These are phyloP conservation scores for Tylopilus sp. DNA, from an alignment of 768 basidiomycete species.

Conservation along the genomic window DNA sequence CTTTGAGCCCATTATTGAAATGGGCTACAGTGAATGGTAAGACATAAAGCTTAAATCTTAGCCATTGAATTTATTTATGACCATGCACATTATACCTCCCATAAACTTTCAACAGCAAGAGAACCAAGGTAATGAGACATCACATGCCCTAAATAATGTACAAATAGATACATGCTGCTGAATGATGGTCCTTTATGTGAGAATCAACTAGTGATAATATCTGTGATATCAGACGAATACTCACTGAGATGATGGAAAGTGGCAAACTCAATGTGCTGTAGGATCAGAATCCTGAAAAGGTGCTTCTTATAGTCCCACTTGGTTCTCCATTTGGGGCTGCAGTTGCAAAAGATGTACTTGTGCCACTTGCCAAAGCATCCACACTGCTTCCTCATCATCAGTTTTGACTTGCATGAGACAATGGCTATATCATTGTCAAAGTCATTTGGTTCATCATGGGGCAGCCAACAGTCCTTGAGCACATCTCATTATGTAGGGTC, in stretches of 20 bases:
- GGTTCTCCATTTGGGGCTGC: background rate
- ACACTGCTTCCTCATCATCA: background rate
- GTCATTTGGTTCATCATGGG: background rate
- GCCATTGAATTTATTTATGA: background rate
- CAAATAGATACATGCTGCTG: background rate
- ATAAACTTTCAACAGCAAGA: background rate
- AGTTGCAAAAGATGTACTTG: background rate
- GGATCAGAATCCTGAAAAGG: background rate
- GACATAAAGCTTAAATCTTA: background rate
- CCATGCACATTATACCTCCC: background rate
- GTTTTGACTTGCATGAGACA: background rate
- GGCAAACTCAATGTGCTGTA: background rate
- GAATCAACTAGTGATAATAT: background rate
- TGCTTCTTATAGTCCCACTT: background rate
- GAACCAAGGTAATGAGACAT: background rate
- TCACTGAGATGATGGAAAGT: background rate
- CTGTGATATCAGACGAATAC: background rate
- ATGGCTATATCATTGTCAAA: background rate
- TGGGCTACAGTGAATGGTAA: background rate
- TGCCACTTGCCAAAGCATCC: background rate
- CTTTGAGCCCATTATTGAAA: background rate
- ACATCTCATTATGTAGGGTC: too few species aligned
- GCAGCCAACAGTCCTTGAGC: background rate
- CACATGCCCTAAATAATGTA: background rate
- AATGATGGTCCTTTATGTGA: background rate